Evolutionary conservation across 306 rosid genomes (phyloP), one percentile per base, ranked within the genome.

Genomic region (Sechiopsis laciniata): DNA sequence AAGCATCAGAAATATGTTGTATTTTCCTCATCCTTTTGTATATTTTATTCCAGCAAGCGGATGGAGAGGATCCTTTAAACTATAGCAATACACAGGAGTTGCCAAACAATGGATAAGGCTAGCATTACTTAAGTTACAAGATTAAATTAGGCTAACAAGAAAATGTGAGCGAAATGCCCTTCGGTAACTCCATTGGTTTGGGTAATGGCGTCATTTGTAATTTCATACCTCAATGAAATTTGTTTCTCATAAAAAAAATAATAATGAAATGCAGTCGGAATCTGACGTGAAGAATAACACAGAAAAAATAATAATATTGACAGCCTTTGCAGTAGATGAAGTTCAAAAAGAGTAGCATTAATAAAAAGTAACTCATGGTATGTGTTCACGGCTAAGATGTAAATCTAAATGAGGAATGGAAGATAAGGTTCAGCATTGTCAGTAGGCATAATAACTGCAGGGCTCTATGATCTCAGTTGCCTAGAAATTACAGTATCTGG

Each of bases 31-130:
- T 84, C 84, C 87, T 86, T 82, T 81, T 79, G 81, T 82, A 90
- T 82, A 94, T 79, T 85, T 94, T 85, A 77, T 81, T 82, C 98
- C 98, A 94, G 89, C 98, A 94, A 79, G 87, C 79, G 51, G 97
- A 86, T 35, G 98, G 97, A 53, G 96, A 88, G 80, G 80, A 67
- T 76, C 90, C 97, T 72, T 84, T 83, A 80, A 90, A 89, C 98
- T 94, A 84, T 55, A 81, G 55, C 72, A 66, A 63, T 74, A 15
- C 20, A 76, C 74, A 68, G 10, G 55, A 55, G 53, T 55, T 46
- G 12, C 4, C 67, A 78, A 57, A 54, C 72, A 26, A 35, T 20
- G 62, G 54, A 71, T 10, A 74, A 53, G 22, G 11, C 16, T 46
- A 26, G 68, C 75, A 22, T 69, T 42, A 65, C 24, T 65, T 40